Percentiles rank a stretch among this genome's conserved stretches.
These are phyloP conservation scores for Ganoderma lucidum DNA, from an alignment of 1,284 basidiomycete genomes.

Conservation along the genomic window DNA sequence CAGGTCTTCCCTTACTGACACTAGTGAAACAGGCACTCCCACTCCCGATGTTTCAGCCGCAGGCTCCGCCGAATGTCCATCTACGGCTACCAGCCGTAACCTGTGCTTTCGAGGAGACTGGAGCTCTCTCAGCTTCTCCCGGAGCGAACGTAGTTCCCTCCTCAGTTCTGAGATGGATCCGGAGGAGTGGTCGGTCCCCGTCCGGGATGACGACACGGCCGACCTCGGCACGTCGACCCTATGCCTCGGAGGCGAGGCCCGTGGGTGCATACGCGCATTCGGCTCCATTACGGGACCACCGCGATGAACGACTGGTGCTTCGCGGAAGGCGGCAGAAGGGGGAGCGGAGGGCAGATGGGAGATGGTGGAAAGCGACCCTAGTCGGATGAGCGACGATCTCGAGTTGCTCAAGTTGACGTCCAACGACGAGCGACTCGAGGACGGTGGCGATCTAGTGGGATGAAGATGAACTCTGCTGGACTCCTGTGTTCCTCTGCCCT, in stretches of 20 bases:
- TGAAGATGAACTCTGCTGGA: neutral
- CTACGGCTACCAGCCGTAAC: neutral
- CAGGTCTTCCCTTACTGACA: neutral
- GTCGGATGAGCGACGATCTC: neutral
- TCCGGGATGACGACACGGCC: neutral
- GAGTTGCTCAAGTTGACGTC: neutral
- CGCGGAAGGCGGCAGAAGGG: neutral
- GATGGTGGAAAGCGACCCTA: neutral
- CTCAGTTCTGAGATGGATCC: neutral
- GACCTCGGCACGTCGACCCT: constrained; percentile 7
- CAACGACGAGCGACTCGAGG: neutral
- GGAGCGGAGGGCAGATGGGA: neutral
- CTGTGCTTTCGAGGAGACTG: constrained; percentile 1
- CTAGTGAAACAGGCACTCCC: neutral
- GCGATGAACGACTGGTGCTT: neutral
- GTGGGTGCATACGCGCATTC: neutral
- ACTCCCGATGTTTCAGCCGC: neutral
- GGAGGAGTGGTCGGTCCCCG: neutral
- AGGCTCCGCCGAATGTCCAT: neutral
- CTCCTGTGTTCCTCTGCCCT: neutral
- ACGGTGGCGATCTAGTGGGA: neutral
- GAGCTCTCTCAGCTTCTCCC: neutral
- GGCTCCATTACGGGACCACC: neutral
- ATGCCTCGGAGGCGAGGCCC: neutral
- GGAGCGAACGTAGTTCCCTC: neutral